Evolutionary conservation across 441 rosid genomes (phyloP), one percentile per base, ranked within the genome.

Genomic region (Corymbia citriodora): DNA sequence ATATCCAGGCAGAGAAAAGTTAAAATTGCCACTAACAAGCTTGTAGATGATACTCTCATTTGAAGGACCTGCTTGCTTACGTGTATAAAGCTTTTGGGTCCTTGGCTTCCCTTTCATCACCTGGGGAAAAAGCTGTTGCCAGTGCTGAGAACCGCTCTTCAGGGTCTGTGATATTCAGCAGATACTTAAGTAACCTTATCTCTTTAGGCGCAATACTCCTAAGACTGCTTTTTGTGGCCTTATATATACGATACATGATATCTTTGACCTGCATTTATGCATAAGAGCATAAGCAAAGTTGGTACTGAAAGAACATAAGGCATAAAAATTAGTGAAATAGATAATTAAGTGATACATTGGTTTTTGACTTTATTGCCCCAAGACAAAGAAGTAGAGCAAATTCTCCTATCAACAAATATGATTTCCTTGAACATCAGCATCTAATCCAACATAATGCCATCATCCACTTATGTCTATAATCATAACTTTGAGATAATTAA

Each of bases 111-210:
- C 82, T 94, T 79, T 96, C 99, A 90, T 93, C 92, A 2, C 97
- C 98, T 1, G 99, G 99, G 59, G 96, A 95, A 93, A 98, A 98
- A 40, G 98, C 96, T 88, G 95, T 95, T 91, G 99, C 99, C 91
- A 98, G 92, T 25, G 99, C 99, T 31, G 98, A 95, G 93, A 98
- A 97, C 65, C 99, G 94, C 94, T 96, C 99, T 92, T 98, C 99
- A 16, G 99, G 99, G 91, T 97, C 99, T 86, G 94, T 92, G 85
- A 98, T 96, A 94, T 97, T 97, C 87, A 98, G 95, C 86, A 97
- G 94, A 91, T 98, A 91, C 94, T 97, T 98, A 16, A 97, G 92
- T 59, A 98, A 94, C 93, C 95, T 98, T 93, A 98, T 92, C 91
- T 98, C 99, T 94, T 97, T 96, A 0, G 99, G 99, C 27, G 96